Evolutionary conservation across 768 basidiomycete species (phyloP), one percentile per base, ranked within the genome.

Genomic region (Mycena kentingensis): DNA sequence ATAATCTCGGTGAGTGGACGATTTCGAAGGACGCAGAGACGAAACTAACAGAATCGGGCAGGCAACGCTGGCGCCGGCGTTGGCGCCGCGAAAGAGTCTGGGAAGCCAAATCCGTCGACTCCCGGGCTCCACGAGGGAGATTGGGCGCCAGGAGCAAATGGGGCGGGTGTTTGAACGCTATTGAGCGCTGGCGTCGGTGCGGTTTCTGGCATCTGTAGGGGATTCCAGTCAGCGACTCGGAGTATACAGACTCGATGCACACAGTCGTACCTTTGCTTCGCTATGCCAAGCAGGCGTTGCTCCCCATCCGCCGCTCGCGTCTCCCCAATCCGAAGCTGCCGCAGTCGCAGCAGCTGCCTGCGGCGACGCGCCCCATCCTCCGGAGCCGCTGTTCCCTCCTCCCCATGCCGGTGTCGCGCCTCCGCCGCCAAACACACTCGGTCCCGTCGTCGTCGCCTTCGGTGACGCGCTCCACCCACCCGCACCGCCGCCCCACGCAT

Each of bases 401-500:
- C 8, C 7, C 29, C 57, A 49, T 27, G 38, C 57, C 16, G 59
- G 52, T 5, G 55, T 51, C 18, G 51, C 51, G 11, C 55, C 55
- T 24, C 46, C 16, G 27, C 28, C 16, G 10, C 13, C 37, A 39
- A 10, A 8, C 8, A 8, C 21, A 22, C 21, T 19, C 10, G 37
- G 11, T 11, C 18, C 37, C 19, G 37, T 10, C 10, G 31, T 37
- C 36, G 36, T 10, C 21, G 25, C 18, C n/a, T 42, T 24, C 22
- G 41, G 12, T 25, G 38, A 16, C 12, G 26, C n/a, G 22, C 29
- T 28, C 51, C 26, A 18, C 15, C 27, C 44, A 2, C 47, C 35
- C 24, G 47, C 39, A 27, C 39, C 62, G 41, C 47, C 53, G 29
- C 60, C 65, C 51, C 60, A 70, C 64, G 67, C 71, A 71, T 42